These are phyloP conservation scores for Arabidopsis hybrid DNA, from an alignment of 441 rosid genomes.

Conservation along the genomic window DNA sequence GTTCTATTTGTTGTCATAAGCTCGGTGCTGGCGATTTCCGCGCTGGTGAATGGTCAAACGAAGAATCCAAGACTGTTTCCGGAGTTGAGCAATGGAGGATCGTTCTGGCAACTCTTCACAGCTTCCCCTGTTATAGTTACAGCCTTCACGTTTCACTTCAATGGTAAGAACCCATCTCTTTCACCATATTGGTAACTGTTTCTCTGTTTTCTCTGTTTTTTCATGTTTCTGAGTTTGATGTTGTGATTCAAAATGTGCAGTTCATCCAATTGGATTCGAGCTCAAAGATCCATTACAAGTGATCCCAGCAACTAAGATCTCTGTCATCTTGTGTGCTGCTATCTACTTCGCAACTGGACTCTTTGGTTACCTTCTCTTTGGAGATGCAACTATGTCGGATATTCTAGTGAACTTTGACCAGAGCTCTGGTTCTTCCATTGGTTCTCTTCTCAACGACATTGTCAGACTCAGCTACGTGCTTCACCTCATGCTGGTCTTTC, in stretches of 20 bases:
- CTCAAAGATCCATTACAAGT: constrained; percentile 66
- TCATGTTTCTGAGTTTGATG: constrained; percentile 26
- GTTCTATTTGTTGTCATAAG: constrained; percentile 76
- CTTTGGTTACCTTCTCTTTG: constrained; percentile 81
- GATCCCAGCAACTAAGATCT: constrained; percentile 69
- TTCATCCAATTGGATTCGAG: constrained; percentile 86
- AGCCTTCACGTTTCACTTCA: constrained; percentile 92
- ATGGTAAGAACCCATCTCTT: constrained; percentile 54
- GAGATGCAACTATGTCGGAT: constrained; percentile 79
- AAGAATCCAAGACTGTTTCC: constrained; percentile 70
- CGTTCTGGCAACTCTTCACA: constrained; percentile 83
- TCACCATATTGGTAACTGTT: background rate
- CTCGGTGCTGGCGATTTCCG: constrained; percentile 65
- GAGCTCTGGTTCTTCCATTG: constrained; percentile 59
- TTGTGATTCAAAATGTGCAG: constrained; percentile 52
- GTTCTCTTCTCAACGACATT: constrained; percentile 65
- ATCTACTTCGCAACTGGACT: constrained; percentile 75
- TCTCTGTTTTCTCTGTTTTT: constrained; percentile 3
- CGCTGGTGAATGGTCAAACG: constrained; percentile 65
- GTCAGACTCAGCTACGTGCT: constrained; percentile 85
- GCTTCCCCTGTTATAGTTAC: constrained; percentile 90
- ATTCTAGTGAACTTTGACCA: constrained; percentile 79
- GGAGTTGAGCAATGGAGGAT: constrained; percentile 49
- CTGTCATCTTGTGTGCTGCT: constrained; percentile 64
- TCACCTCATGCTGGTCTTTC: constrained; percentile 86